Percentiles rank a stretch among this genome's conserved stretches.
Evolutionary conservation across 805 yeast species (phyloP).

Genomic region (Nakazawaea populi): DNA sequence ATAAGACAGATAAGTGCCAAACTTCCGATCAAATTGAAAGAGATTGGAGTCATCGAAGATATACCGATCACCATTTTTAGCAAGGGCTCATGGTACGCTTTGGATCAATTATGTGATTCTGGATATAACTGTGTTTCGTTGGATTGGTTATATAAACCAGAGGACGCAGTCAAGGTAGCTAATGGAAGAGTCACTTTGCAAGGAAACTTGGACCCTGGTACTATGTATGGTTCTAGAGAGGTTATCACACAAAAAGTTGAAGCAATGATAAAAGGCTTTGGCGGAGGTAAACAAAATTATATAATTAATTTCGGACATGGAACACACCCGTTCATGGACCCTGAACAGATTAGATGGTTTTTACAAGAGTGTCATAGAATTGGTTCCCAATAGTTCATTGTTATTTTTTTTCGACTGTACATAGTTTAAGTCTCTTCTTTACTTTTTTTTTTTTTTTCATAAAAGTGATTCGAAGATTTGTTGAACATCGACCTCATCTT

Average conservation of each 20-base stretch:
- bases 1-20: slow-evolving; percentile 65
- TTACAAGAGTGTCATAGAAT: slow-evolving; percentile 81
- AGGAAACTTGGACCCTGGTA: slow-evolving; percentile 95
- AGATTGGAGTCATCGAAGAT: slow-evolving; percentile 61
- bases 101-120: slow-evolving; percentile 73
- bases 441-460: not conserved
- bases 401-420: too few relatives aligned
- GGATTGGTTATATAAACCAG: slow-evolving; percentile 88
- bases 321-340: slow-evolving; percentile 96
- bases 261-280: slow-evolving; percentile 84
- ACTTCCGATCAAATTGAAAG: slow-evolving; percentile 63
- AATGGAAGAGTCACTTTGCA: slow-evolving; percentile 79
- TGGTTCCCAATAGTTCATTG: slow-evolving; percentile 38
- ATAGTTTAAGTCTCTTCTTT: too few relatives aligned
- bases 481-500: too few relatives aligned
- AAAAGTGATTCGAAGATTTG: too few relatives aligned
- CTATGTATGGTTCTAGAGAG: slow-evolving; percentile 85
- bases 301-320: slow-evolving; percentile 97
- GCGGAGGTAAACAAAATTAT: slow-evolving; percentile 89
- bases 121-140: slow-evolving; percentile 87
- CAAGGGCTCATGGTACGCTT: slow-evolving; percentile 96
- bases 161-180: slow-evolving; percentile 70
- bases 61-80: slow-evolving; percentile 90
- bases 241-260: slow-evolving; percentile 75
- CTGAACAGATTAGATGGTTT: slow-evolving; percentile 81